These are phyloP conservation scores for Cruciata laevipes DNA, from an alignment of 257 asterid genomes.

Conservation along the genomic window DNA sequence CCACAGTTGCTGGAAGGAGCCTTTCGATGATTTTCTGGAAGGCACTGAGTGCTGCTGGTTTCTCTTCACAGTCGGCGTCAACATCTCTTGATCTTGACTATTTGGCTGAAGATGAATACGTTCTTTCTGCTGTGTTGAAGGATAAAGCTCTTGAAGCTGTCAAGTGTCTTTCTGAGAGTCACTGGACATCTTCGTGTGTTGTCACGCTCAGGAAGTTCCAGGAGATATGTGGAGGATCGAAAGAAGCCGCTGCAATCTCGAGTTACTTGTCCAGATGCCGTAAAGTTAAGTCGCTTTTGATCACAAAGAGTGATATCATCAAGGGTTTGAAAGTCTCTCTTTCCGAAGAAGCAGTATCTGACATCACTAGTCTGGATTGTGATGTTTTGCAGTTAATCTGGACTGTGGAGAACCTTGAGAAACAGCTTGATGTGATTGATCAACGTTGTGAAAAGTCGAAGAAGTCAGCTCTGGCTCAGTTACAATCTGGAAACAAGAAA, in stretches of 20 bases:
- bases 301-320: slow-evolving; percentile 36
- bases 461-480: slow-evolving; percentile 47
- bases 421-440: slow-evolving; percentile 57
- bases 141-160: slow-evolving; percentile 58
- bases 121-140: slow-evolving; percentile 47
- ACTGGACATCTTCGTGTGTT: slow-evolving; percentile 73
- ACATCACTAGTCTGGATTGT: slow-evolving; percentile 45
- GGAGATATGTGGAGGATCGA: slow-evolving; percentile 51
- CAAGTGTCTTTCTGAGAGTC: slow-evolving; percentile 40
- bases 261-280: slow-evolving; percentile 49
- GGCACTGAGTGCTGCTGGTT: slow-evolving; percentile 30
- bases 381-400: slow-evolving; percentile 61
- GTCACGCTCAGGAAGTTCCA: slow-evolving; percentile 52
- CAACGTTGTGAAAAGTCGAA: slow-evolving; percentile 58
- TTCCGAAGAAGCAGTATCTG: slow-evolving; percentile 43
- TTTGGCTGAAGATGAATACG: slow-evolving; percentile 38
- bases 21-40: slow-evolving; percentile 43
- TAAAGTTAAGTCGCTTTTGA: slow-evolving; percentile 39
- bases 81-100: slow-evolving; percentile 4
- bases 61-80: slow-evolving; percentile 22
- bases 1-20: slow-evolving; percentile 13
- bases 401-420: slow-evolving; percentile 70
- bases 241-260: slow-evolving; percentile 58
- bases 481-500: slow-evolving; percentile 48
- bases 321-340: slow-evolving; percentile 86